Evolutionary conservation across 108 stramenopile genomes (phyloP).

Genomic region (Pseudonitzschia multistriata): DNA sequence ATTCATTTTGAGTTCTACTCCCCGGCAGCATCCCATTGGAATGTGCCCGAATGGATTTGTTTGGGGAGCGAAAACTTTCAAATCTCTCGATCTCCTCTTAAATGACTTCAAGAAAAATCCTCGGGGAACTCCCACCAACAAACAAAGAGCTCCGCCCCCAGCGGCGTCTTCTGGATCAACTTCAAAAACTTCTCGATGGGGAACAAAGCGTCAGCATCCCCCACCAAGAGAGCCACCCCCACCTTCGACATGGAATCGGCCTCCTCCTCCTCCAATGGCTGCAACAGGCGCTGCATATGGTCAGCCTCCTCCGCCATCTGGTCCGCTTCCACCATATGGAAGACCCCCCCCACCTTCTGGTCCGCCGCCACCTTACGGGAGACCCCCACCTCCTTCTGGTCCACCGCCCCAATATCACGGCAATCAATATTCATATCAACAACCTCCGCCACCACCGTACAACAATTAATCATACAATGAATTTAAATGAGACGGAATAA

Average conservation of each 20-base stretch:
- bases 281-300: slow-evolving; percentile 3
- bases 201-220: slow-evolving; percentile 22
- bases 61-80: slow-evolving; percentile 59
- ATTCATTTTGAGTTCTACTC: slow-evolving; percentile 63
- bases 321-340: slow-evolving; percentile 27
- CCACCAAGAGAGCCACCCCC: slow-evolving; percentile 30
- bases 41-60: slow-evolving; percentile 80
- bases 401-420: neutral
- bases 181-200: slow-evolving; percentile 34
- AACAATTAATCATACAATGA: neutral
- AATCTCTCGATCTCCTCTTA: slow-evolving; percentile 62
- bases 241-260: slow-evolving; percentile 26
- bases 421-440: slow-evolving; percentile 7
- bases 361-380: slow-evolving; percentile 20
- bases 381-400: slow-evolving; percentile 24
- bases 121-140: slow-evolving; percentile 36
- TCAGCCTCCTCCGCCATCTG: slow-evolving; percentile 37
- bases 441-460: slow-evolving; percentile 15
- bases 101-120: slow-evolving; percentile 90
- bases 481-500: too few relatives aligned
- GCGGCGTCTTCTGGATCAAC: slow-evolving; percentile 16
- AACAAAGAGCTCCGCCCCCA: slow-evolving; percentile 18
- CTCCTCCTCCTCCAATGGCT: slow-evolving; percentile 35
- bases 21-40: slow-evolving; percentile 72
- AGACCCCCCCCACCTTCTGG: slow-evolving; percentile 27